A percentile compares a stretch with the other conserved stretches of the same genome.
phyloP scores from a whole-genome alignment of 2,329 filamentous ascomycete genomes.

The Xylariaceae sp. region DNA sequence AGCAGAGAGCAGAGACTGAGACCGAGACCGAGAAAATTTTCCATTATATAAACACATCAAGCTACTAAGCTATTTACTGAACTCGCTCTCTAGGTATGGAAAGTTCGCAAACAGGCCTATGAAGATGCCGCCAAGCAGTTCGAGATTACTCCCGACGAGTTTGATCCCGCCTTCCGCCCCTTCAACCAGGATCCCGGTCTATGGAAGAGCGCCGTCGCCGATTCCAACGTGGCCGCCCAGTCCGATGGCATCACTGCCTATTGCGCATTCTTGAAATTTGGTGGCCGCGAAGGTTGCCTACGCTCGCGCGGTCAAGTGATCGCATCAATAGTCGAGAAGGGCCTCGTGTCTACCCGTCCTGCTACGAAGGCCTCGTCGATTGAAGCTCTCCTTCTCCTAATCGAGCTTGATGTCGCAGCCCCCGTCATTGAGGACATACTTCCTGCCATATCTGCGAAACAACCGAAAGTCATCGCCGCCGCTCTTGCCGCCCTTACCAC shows the following conservation, averaged over 20 bases:
- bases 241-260: constrained; percentile 84
- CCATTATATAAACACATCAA: too few relatives aligned
- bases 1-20: too few relatives aligned
- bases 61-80: not conserved
- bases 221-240: constrained; percentile 95
- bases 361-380: constrained; percentile 82
- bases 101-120: constrained; percentile 91
- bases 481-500: constrained; percentile 59
- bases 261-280: constrained; percentile 88
- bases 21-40: too few relatives aligned
- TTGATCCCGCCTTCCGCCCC: constrained; percentile 77
- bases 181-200: constrained; percentile 79
- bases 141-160: constrained; percentile 75
- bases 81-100: constrained; percentile 64
- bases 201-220: constrained; percentile 88
- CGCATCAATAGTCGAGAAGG: constrained; percentile 81
- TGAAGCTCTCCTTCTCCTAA: constrained; percentile 80
- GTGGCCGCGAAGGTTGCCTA: constrained; percentile 70
- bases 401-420: constrained; percentile 81
- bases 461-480: constrained; percentile 35
- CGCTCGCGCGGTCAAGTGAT: constrained; percentile 74
- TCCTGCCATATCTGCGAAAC: constrained; percentile 40
- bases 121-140: constrained; percentile 89
- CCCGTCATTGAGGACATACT: constrained; percentile 88
- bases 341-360: constrained; percentile 77